phyloP scores from a whole-genome alignment of 768 basidiomycete species.

The Lactarius tabidus region DNA sequence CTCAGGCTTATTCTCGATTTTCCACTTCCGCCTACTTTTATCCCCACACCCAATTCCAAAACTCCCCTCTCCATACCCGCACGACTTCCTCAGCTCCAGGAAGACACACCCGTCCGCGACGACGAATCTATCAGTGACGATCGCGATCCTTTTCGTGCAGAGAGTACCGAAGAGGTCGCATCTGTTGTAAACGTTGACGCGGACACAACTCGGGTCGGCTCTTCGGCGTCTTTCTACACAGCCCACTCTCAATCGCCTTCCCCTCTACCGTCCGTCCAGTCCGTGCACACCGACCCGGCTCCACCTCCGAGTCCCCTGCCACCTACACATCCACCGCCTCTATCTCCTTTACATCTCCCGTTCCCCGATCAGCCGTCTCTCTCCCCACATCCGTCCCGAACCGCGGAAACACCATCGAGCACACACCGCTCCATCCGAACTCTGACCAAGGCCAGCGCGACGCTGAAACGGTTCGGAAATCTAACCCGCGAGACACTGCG shows the following conservation, averaged over 20 bases:
- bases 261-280: slow-evolving; percentile 3
- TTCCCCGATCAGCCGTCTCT: slow-evolving; percentile 10
- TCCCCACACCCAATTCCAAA: slow-evolving; percentile 23
- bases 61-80: slow-evolving; percentile 4
- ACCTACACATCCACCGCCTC: slow-evolving; percentile 2
- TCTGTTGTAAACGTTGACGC: slow-evolving; percentile 8
- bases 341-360: slow-evolving; percentile 17
- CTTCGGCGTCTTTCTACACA: slow-evolving; percentile 25
- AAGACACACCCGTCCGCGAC: slow-evolving; percentile 27
- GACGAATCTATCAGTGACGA: slow-evolving; percentile 30
- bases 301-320: slow-evolving; percentile 4
- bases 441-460: slow-evolving; percentile 22
- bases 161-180: slow-evolving; percentile 9
- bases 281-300: background rate
- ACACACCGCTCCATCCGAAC: slow-evolving; percentile 21
- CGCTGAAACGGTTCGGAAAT: slow-evolving; percentile 23
- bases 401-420: slow-evolving; percentile 15
- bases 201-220: slow-evolving; percentile 16
- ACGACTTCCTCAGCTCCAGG: slow-evolving; percentile 5
- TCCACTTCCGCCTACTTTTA: slow-evolving; percentile 24
- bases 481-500: slow-evolving; percentile 23
- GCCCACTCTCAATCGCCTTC: slow-evolving; percentile 24
- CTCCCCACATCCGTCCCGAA: slow-evolving; percentile 12
- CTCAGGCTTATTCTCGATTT: slow-evolving; percentile 26
- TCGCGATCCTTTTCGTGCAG: slow-evolving; percentile 31